Evolutionary conservation across 345 rosid genomes (phyloP).

Genomic region (Salix dunnii): DNA sequence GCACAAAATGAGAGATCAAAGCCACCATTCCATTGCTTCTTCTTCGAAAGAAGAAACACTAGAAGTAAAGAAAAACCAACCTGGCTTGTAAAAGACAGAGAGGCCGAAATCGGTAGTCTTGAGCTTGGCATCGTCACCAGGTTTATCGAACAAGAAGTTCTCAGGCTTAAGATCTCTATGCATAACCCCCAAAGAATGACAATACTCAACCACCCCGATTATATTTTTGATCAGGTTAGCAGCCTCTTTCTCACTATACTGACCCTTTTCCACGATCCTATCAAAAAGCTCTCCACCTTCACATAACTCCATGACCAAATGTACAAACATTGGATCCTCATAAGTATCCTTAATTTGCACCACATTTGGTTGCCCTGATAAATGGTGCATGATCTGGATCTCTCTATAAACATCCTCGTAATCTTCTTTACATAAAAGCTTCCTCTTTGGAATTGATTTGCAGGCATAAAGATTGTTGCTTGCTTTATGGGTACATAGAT

Average conservation of each 20-base stretch:
- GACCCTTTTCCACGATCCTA: slow-evolving; percentile 86
- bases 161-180: slow-evolving; percentile 98
- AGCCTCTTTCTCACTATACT: slow-evolving; percentile 89
- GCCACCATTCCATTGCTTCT: background rate
- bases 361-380: slow-evolving; percentile 77
- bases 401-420: slow-evolving; percentile 95
- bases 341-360: slow-evolving; percentile 85
- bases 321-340: slow-evolving; percentile 87
- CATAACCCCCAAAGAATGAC: slow-evolving; percentile 96
- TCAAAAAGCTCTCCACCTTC: slow-evolving; percentile 97
- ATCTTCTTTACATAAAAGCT: slow-evolving; percentile 85
- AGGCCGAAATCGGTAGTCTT: slow-evolving; percentile 90
- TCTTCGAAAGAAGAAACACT: background rate
- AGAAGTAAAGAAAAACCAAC: slow-evolving; percentile 24
- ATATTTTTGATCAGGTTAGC: slow-evolving; percentile 78
- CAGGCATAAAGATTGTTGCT: slow-evolving; percentile 57
- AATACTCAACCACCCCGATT: slow-evolving; percentile 83
- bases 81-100: slow-evolving; percentile 94
- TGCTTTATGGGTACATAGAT: slow-evolving; percentile 64
- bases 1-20: background rate
- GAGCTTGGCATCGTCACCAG: slow-evolving; percentile 71
- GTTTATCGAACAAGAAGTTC: slow-evolving; percentile 83
- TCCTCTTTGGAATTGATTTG: slow-evolving; percentile 91
- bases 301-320: slow-evolving; percentile 95
- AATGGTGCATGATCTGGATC: slow-evolving; percentile 99